Conservation (phyloP, 148 eudicot genomes). For the Dianthus caryophyllus region DNA sequence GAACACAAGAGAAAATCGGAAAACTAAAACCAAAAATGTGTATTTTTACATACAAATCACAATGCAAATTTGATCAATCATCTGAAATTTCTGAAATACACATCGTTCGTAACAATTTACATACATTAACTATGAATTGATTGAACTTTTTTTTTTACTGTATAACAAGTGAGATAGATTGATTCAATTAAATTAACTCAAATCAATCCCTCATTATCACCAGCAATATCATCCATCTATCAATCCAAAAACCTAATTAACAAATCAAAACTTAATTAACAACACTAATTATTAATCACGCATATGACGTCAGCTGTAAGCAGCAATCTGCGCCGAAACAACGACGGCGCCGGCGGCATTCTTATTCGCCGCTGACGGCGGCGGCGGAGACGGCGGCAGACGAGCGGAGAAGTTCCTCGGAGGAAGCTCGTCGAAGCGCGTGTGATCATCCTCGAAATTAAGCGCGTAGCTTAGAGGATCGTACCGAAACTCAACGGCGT, state of each 20-base stretch:
- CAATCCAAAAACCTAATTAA: not conserved
- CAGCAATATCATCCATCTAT: not conserved
- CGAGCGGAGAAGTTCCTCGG: slow-evolving; percentile 34
- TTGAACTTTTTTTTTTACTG: no score
- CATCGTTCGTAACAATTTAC: no score
- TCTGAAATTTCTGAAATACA: no score
- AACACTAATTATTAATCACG: not conserved
- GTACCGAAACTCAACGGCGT: slow-evolving; percentile 44
- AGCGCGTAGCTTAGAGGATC: slow-evolving; percentile 63
- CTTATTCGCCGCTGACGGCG: no score
- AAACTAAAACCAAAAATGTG: no score
- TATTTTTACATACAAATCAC: no score
- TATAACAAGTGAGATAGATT: not conserved
- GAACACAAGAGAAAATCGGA: no score
- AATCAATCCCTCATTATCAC: not conserved
- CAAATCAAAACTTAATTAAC: not conserved
- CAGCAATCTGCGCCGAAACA: slow-evolving; percentile 18
- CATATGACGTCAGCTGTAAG: slow-evolving; percentile 25
- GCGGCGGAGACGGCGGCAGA: slow-evolving; percentile 30
- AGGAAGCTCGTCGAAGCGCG: slow-evolving; percentile 26
- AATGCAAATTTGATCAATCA: no score
- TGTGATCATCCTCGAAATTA: slow-evolving; percentile 45
- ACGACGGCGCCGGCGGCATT: not conserved
- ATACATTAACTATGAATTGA: no score
- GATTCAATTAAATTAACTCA: not conserved